These are phyloP conservation scores for Skeletonema costatum DNA, from an alignment of 108 stramenopile species.

Conservation along the genomic window DNA sequence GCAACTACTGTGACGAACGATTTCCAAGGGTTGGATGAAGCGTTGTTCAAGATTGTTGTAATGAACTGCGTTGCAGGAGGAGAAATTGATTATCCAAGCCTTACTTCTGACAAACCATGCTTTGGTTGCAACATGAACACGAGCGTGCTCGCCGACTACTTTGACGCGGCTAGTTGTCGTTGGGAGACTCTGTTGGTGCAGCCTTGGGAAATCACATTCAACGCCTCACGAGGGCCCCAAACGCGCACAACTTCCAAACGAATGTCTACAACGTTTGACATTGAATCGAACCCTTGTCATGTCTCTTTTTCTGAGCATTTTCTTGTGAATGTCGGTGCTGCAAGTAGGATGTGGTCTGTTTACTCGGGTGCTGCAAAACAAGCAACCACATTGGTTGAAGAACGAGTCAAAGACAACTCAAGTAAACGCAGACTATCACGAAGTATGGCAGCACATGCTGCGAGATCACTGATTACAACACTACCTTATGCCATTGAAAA, in stretches of 20 bases:
- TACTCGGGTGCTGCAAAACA: constrained; percentile 61
- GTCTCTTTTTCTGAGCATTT: constrained; percentile 87
- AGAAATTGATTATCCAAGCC: constrained; percentile 42
- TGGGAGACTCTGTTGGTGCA: constrained; percentile 73
- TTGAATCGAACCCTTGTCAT: constrained; percentile 76
- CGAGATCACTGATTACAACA: constrained; percentile 72
- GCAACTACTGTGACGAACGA: constrained; percentile 78
- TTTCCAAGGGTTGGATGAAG: constrained; percentile 84
- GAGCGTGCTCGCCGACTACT: constrained; percentile 80
- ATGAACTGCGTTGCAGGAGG: constrained; percentile 59
- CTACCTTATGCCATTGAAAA: constrained; percentile 84
- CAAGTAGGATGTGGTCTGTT: constrained; percentile 81
- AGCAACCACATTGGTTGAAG: constrained; percentile 40
- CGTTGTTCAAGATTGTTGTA: constrained; percentile 70
- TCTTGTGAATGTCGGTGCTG: constrained; percentile 73
- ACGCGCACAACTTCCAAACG: constrained; percentile 52
- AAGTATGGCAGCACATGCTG: constrained; percentile 68
- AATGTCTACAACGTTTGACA: constrained; percentile 68
- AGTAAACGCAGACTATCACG: constrained; percentile 18
- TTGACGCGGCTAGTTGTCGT: constrained; percentile 60
- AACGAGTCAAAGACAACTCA: constrained; percentile 14
- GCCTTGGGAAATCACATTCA: constrained; percentile 79
- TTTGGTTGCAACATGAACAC: constrained; percentile 46
- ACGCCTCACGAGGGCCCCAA: constrained; percentile 52
- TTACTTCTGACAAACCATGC: constrained; percentile 26